A percentile compares a stretch with the other conserved stretches of the same genome.
These are phyloP conservation scores for Clavispora santaluciae DNA, from an alignment of 805 yeast genomes.

Conservation along the genomic window DNA sequence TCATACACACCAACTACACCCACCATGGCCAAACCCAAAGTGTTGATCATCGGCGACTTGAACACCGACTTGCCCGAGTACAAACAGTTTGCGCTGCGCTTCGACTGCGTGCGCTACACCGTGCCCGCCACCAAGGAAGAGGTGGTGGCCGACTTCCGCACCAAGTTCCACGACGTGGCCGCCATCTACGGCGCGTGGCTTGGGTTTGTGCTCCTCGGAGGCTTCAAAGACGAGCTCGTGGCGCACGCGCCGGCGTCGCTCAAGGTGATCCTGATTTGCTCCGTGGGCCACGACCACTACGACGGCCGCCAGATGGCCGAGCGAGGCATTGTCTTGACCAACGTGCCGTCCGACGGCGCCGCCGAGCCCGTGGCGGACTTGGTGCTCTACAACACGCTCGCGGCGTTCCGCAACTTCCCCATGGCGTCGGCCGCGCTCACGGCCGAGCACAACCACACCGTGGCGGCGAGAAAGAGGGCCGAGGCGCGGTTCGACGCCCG, in stretches of 20 bases:
- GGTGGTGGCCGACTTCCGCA: slow-evolving; percentile 36
- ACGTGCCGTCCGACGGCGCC: slow-evolving; percentile 52
- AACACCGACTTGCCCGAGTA: slow-evolving; percentile 45
- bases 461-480: slow-evolving; percentile 38
- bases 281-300: slow-evolving; percentile 54
- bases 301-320: slow-evolving; percentile 39
- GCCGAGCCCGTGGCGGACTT: slow-evolving; percentile 71
- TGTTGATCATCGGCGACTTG: slow-evolving; percentile 48
- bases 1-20: not conserved
- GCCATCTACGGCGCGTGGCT: slow-evolving; percentile 61
- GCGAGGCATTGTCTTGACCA: slow-evolving; percentile 50
- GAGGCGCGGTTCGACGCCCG: slow-evolving; percentile 29
- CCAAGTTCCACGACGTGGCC: slow-evolving; percentile 36
- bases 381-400: slow-evolving; percentile 54
- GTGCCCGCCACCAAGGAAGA: slow-evolving; percentile 38
- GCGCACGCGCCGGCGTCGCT: slow-evolving; percentile 41
- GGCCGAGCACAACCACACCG: slow-evolving; percentile 35
- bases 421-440: slow-evolving; percentile 42
- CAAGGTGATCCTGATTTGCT: slow-evolving; percentile 47
- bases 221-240: slow-evolving; percentile 41
- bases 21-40: slow-evolving; percentile 24
- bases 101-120: slow-evolving; percentile 35
- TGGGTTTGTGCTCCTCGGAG: slow-evolving; percentile 50
- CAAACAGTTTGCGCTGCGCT: slow-evolving; percentile 32
- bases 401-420: slow-evolving; percentile 54